A percentile compares a stretch with the other conserved stretches of the same genome.
These are phyloP conservation scores for Hericium coralloides DNA, from an alignment of 768 basidiomycete species.

Conservation along the genomic window DNA sequence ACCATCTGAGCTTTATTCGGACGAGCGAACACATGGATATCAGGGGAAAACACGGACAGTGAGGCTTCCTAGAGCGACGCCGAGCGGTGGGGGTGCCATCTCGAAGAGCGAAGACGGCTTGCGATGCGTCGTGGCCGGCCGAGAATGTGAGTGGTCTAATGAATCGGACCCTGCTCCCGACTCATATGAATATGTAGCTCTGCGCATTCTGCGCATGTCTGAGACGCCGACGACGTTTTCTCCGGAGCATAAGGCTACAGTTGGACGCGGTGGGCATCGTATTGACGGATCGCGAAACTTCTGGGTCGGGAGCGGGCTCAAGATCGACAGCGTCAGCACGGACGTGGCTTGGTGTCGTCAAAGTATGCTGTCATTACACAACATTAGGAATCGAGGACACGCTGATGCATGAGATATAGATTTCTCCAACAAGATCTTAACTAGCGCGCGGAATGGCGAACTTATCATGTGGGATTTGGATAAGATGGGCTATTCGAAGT, in stretches of 20 bases:
- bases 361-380: constrained; percentile 30
- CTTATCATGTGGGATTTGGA: constrained; percentile 79
- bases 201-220: constrained; percentile 38
- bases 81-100: constrained; percentile 57
- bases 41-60: constrained; percentile 42
- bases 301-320: constrained; percentile 72
- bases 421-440: constrained; percentile 68
- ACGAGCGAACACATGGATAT: constrained; percentile 35
- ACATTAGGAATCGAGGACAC: not conserved
- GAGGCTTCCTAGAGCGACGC: constrained; percentile 49
- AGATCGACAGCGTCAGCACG: constrained; percentile 70
- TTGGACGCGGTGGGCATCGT: constrained; percentile 54
- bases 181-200: constrained; percentile 12
- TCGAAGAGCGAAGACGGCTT: constrained; percentile 58
- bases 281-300: constrained; percentile 70
- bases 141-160: constrained; percentile 47
- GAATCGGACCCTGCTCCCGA: not conserved
- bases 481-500: constrained; percentile 57
- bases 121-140: constrained; percentile 68
- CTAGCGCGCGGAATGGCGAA: constrained; percentile 74
- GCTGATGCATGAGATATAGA: constrained; percentile 28
- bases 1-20: constrained; percentile 24
- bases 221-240: constrained; percentile 32
- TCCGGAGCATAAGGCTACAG: constrained; percentile 37
- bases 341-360: constrained; percentile 78